These are phyloP conservation scores for Metschnikowia shivogae DNA, from an alignment of 805 yeast genomes.

Conservation along the genomic window DNA sequence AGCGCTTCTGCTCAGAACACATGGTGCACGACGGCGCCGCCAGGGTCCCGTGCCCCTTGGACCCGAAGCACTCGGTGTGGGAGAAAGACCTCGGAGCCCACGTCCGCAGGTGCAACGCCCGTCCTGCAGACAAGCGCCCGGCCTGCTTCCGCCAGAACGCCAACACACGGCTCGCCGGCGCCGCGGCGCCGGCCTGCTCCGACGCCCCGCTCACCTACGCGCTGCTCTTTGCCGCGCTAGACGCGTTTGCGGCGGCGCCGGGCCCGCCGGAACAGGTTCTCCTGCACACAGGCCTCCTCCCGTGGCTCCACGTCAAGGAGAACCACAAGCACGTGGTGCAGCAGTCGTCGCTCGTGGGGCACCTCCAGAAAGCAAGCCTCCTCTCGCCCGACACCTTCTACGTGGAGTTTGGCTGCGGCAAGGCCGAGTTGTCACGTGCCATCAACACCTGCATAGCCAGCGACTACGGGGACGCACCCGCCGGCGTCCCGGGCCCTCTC, in stretches of 20 bases:
- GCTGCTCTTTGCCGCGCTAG: background rate
- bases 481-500: background rate
- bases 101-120: slow-evolving; percentile 55
- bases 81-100: slow-evolving; percentile 52
- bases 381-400: slow-evolving; percentile 37
- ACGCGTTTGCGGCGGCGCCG: slow-evolving; percentile 5
- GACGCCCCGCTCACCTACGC: background rate
- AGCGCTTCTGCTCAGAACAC: slow-evolving; percentile 63
- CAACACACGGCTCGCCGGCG: slow-evolving; percentile 33
- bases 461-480: slow-evolving; percentile 10
- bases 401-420: slow-evolving; percentile 88
- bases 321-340: slow-evolving; percentile 77
- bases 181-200: no score
- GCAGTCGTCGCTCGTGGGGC: slow-evolving; percentile 76
- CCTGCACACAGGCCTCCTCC: slow-evolving; percentile 29
- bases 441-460: slow-evolving; percentile 38
- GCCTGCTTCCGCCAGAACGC: slow-evolving; percentile 49
- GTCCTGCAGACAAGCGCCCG: slow-evolving; percentile 31
- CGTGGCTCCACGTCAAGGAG: slow-evolving; percentile 45
- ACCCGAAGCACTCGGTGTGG: slow-evolving; percentile 73
- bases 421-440: slow-evolving; percentile 76
- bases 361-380: slow-evolving; percentile 43
- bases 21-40: slow-evolving; percentile 21
- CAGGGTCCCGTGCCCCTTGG: slow-evolving; percentile 73
- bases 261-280: slow-evolving; percentile 17